Conservation (phyloP, 495 filamentous ascomycete genomes). For the Xylaria palmicola region DNA sequence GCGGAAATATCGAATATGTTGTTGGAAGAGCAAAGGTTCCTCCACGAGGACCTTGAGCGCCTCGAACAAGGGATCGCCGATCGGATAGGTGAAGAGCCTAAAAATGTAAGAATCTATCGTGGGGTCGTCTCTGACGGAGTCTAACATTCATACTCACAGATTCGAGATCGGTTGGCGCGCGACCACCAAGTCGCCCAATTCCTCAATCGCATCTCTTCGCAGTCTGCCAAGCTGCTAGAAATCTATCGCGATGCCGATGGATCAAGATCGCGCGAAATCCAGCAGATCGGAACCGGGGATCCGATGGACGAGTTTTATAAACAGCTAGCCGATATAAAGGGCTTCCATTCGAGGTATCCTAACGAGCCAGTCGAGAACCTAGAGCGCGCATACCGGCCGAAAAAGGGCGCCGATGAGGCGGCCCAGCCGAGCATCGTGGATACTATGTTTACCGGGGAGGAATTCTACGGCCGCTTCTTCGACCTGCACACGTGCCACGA, state of each 20-base stretch:
- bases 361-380: slow-evolving; percentile 95
- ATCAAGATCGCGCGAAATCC: slow-evolving; percentile 71
- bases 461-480: slow-evolving; percentile 85
- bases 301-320: slow-evolving; percentile 91
- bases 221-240: slow-evolving; percentile 75
- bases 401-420: slow-evolving; percentile 51
- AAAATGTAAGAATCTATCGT: slow-evolving; percentile 62
- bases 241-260: slow-evolving; percentile 81
- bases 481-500: slow-evolving; percentile 84
- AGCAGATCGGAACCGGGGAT: slow-evolving; percentile 81
- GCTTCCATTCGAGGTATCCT: slow-evolving; percentile 86
- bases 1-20: slow-evolving; percentile 56
- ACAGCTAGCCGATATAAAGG: slow-evolving; percentile 74
- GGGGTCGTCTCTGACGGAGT: not conserved
- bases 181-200: slow-evolving; percentile 92
- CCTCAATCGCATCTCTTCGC: slow-evolving; percentile 78
- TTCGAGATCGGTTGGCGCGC: slow-evolving; percentile 77
- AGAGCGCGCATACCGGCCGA: slow-evolving; percentile 84
- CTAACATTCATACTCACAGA: slow-evolving; percentile 45
- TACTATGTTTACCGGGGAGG: slow-evolving; percentile 92
- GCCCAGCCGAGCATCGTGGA: slow-evolving; percentile 78
- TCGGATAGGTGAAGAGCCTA: slow-evolving; percentile 81
- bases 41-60: slow-evolving; percentile 94
- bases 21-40: slow-evolving; percentile 85
- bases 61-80: slow-evolving; percentile 92